Evolutionary conservation across 352 stramenopile genomes (phyloP).

Genomic region (Plasmopara halstedii): DNA sequence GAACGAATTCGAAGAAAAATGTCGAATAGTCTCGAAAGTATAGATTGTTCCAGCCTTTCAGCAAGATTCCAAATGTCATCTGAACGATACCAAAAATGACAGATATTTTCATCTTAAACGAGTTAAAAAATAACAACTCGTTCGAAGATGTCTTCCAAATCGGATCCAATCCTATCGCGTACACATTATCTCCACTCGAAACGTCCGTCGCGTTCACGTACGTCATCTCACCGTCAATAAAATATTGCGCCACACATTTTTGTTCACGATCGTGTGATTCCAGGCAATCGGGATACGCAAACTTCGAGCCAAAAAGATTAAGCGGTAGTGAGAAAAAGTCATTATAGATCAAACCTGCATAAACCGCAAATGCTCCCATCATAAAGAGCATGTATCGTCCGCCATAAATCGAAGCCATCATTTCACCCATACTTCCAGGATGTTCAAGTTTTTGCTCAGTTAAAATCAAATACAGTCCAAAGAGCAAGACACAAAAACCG

Average conservation of each 20-base stretch:
- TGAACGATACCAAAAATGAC: conserved; percentile 98
- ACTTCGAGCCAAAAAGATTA: conserved; percentile 96
- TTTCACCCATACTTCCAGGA: conserved; percentile 83
- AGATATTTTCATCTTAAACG: conserved; percentile 99
- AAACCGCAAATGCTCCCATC: conserved; percentile 98
- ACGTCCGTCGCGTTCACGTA: conserved; percentile 81
- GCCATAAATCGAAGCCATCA: conserved; percentile 87
- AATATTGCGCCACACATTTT: conserved; percentile 66
- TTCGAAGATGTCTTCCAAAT: conserved; percentile 98
- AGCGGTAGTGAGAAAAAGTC: conserved; percentile 98
- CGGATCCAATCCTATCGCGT: conserved; percentile 97
- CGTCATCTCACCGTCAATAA: conserved; percentile 59
- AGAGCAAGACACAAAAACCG: conserved; percentile 91
- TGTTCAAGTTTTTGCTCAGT: conserved; percentile 87
- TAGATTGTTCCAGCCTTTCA: conserved; percentile 95
- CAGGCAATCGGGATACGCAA: conserved; percentile 78
- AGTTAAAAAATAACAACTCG: conserved; percentile 99
- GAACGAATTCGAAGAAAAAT: conserved; percentile 97
- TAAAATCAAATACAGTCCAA: conserved; percentile 91
- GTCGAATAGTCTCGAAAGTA: conserved; percentile 95
- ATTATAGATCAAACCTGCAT: conserved; percentile 98
- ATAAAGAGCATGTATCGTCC: conserved; percentile 97
- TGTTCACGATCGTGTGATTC: conserved; percentile 40
- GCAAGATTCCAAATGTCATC: conserved; percentile 96
- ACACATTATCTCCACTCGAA: conserved; percentile 83